Conservation (phyloP, 139 green algal genomes). For the Chlamydomonas urium region DNA sequence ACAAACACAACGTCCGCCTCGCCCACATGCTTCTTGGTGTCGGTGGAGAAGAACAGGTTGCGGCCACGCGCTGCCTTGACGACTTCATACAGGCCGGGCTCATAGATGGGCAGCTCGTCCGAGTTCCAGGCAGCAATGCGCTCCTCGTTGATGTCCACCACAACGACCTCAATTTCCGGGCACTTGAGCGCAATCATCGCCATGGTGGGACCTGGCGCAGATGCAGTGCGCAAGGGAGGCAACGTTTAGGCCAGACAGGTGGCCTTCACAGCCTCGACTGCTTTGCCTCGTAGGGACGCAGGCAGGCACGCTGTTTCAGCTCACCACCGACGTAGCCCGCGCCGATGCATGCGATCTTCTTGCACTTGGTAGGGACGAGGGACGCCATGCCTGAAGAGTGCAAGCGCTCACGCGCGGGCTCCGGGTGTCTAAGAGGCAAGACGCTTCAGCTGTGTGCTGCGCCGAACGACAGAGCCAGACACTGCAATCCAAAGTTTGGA, state of each 20-base stretch:
- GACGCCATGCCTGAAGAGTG: no score
- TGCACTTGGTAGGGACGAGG: no score
- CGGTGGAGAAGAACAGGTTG: constrained; percentile 98
- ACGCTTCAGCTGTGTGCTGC: no score
- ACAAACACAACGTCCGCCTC: constrained; percentile 98
- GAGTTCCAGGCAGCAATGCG: constrained; percentile 88
- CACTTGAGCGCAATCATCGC: constrained; percentile 93
- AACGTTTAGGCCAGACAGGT: no score
- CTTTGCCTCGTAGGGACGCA: no score
- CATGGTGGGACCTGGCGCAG: constrained; percentile 71
- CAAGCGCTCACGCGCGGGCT: no score
- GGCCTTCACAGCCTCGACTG: no score
- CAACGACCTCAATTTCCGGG: constrained; percentile 87
- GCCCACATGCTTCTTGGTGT: constrained; percentile 87
- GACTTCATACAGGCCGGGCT: constrained; percentile 94
- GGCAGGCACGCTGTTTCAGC: neutral
- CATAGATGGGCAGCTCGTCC: constrained; percentile 96
- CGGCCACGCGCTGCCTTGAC: constrained; percentile 70
- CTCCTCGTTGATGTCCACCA: constrained; percentile 66
- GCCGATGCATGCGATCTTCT: constrained; percentile 75
- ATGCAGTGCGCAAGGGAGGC: no score
- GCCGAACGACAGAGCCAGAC: no score
- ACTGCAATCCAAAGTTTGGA: no score
- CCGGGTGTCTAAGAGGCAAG: no score
- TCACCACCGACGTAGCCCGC: constrained; percentile 89